phyloP scores from a whole-genome alignment of 2,329 filamentous ascomycete genomes.

The Colletotrichum spaethianum region DNA sequence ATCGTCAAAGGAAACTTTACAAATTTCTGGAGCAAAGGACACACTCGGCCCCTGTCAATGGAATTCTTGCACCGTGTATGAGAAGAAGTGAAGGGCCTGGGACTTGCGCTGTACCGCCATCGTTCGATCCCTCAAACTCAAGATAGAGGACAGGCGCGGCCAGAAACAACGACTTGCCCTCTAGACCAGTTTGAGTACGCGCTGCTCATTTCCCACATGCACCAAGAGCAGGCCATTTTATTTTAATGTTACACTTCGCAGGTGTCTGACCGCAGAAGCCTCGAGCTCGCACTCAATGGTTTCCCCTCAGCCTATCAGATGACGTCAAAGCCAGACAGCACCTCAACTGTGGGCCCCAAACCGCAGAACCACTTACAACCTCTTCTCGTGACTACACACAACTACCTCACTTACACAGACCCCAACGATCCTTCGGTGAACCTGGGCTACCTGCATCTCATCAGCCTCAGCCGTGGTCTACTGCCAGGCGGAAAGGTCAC shows the following conservation, averaged over 20 bases:
- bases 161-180: neutral
- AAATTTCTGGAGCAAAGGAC: neutral
- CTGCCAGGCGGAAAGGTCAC: neutral
- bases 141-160: neutral
- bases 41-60: neutral
- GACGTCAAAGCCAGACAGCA: constrained; percentile 29
- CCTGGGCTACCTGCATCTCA: neutral
- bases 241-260: neutral
- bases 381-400: constrained; percentile 5
- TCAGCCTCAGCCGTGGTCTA: no score
- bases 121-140: neutral
- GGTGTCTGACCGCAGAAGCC: neutral
- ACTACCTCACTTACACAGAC: constrained; percentile 9
- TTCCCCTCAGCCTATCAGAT: constrained; percentile 34
- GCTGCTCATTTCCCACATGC: neutral
- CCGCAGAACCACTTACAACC: constrained; percentile 16
- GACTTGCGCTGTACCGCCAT: neutral
- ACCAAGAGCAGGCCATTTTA: neutral
- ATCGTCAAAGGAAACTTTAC: neutral
- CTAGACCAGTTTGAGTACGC: neutral
- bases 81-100: neutral
- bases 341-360: constrained; percentile 20
- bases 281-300: neutral
- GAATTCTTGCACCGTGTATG: neutral
- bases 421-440: neutral